Percentiles rank a stretch among this genome's conserved stretches.
Evolutionary conservation across 176 grass and related monocot species (phyloP).

Genomic region (Zea mays): DNA sequence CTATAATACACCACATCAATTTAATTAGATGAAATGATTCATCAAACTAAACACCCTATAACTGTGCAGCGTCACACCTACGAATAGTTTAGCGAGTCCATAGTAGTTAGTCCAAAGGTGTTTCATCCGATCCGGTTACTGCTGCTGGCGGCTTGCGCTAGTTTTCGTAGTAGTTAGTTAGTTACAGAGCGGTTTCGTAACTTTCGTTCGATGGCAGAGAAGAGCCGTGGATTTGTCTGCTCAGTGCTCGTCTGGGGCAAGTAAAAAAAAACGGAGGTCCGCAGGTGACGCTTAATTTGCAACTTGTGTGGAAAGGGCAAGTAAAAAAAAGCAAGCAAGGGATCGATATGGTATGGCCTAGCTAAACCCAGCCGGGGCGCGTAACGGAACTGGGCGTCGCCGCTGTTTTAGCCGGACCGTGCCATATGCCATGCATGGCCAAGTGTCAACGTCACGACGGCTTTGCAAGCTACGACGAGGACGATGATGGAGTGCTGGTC

Average conservation of each 20-base stretch:
- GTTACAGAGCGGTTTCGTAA: background rate
- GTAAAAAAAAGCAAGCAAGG: background rate
- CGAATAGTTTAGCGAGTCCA: background rate
- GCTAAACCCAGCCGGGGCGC: background rate
- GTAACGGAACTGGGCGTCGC: background rate
- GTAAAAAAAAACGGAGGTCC: background rate
- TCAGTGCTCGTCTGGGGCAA: no score
- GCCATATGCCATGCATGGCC: background rate
- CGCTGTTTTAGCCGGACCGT: background rate
- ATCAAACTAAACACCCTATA: no score
- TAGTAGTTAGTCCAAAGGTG: no score
- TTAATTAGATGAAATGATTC: no score
- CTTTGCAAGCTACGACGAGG: background rate
- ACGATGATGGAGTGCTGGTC: background rate
- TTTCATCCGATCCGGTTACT: background rate
- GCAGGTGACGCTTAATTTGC: background rate
- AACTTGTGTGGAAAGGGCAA: slow-evolving; percentile 17
- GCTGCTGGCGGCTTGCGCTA: no score
- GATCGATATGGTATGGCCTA: background rate
- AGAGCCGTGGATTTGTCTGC: background rate
- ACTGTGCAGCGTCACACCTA: background rate
- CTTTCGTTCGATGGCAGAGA: background rate
- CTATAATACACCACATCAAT: no score
- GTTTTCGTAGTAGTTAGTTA: no score
- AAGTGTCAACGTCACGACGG: slow-evolving; percentile 35